These are phyloP conservation scores for Chaetomiaceae sp. DNA, from an alignment of 2,329 filamentous ascomycete genomes.

Conservation along the genomic window DNA sequence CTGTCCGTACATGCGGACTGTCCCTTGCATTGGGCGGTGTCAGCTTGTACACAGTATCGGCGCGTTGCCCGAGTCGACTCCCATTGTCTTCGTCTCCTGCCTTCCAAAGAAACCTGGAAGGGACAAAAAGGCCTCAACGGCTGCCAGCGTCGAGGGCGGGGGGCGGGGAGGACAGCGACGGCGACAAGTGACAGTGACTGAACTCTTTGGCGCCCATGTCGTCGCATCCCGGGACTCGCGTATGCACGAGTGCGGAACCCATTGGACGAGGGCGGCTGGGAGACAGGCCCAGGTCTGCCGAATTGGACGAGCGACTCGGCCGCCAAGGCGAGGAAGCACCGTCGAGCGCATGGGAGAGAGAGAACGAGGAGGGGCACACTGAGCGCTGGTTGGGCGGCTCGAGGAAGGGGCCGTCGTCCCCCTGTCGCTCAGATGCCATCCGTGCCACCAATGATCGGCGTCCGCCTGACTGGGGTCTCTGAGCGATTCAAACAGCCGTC, in stretches of 20 bases:
- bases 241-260: slow-evolving; percentile 19
- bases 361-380: slow-evolving; percentile 13
- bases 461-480: slow-evolving; percentile 7
- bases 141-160: too few relatives aligned
- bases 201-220: slow-evolving; percentile 23
- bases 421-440: slow-evolving; percentile 17
- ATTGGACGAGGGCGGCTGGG: slow-evolving; percentile 22
- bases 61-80: too few relatives aligned
- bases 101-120: too few relatives aligned
- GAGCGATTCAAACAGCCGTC: slow-evolving; percentile 12
- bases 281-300: slow-evolving; percentile 20
- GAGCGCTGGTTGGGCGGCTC: slow-evolving; percentile 25
- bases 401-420: slow-evolving; percentile 13
- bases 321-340: slow-evolving; percentile 8
- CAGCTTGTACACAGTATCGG: too few relatives aligned
- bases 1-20: too few relatives aligned
- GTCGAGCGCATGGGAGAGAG: slow-evolving; percentile 13
- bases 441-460: slow-evolving; percentile 22
- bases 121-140: too few relatives aligned
- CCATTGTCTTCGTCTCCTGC: too few relatives aligned
- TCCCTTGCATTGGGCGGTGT: too few relatives aligned
- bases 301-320: slow-evolving; percentile 18
- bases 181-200: neutral
- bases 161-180: too few relatives aligned
- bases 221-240: slow-evolving; percentile 20